Evolutionary conservation across 495 filamentous ascomycete species (phyloP).

Genomic region (Tuber melanosporum): DNA sequence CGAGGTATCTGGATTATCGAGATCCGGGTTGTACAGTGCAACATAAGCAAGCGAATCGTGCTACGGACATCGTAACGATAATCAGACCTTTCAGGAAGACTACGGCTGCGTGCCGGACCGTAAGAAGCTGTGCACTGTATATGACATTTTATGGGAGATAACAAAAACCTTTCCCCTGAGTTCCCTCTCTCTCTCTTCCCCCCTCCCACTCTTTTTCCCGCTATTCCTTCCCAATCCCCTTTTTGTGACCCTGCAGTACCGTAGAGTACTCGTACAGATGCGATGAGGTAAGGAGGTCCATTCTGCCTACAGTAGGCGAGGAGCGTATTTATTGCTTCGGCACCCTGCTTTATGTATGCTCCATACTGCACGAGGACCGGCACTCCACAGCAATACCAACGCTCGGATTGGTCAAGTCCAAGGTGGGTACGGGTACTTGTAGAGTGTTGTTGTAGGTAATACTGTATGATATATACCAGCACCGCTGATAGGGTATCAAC

Average conservation of each 20-base stretch:
- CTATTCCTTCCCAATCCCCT: not conserved
- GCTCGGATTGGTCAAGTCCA: not conserved
- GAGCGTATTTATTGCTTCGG: not conserved
- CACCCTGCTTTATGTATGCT: not conserved
- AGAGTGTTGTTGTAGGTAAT: not conserved
- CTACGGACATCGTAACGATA: slow-evolving; percentile 5
- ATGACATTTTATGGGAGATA: not conserved
- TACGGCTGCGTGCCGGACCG: not conserved
- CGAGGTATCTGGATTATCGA: not conserved
- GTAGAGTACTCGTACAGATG: not conserved
- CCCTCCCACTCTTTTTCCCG: not conserved
- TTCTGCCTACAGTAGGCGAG: not conserved
- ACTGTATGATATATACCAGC: not conserved
- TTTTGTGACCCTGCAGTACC: not conserved
- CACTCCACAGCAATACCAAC: not conserved
- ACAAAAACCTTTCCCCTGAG: not conserved
- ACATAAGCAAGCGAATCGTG: not conserved
- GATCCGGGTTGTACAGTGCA: not conserved
- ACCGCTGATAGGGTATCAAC: not conserved
- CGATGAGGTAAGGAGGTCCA: not conserved
- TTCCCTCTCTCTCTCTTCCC: not conserved
- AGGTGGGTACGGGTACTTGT: not conserved
- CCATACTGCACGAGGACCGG: not conserved
- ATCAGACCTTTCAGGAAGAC: slow-evolving; percentile 1
- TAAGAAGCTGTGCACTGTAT: not conserved